Base-by-base conservation (phyloP, 176 grass and related monocot species). In the Coix lacrymajobi region DNA sequence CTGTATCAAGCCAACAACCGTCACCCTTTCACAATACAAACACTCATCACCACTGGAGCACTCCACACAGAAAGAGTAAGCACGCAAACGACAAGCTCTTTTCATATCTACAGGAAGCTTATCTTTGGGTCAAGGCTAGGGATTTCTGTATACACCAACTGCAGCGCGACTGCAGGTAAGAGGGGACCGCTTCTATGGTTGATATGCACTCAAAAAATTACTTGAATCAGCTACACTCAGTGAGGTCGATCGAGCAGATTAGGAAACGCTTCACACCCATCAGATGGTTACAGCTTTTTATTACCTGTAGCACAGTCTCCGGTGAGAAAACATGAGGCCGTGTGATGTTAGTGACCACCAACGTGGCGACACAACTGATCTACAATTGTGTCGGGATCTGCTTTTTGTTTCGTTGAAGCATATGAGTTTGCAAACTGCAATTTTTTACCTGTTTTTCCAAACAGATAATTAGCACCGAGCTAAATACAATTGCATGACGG, bases 381-480 rank as follows among this genome's bases (percentile, higher is more conserved):
- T 88, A 89, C 82, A 80, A 83, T 34, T 71, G 77, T 48, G 76
- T 28, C 28, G 71, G 82, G 63, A 65, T 70, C 71, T 69, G 73
- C 81, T 81, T 89, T 81, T 87, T 72, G 74, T 77, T 92, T 82
- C 85, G 80, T 87, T 99, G 97, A n/a, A 99, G 69, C 73, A 96
- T 81, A 44, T 99, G 97, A 11, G 93, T 84, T 84, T 94, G 84
- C 78, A 99, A 72, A 79, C 93, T 94, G 83, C 91, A 99, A n/a
- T 92, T 90, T 58, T 92, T 99, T 10, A 96, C 93, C 93, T 99
- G 87, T 66, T 83, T 85, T 92, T 76, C 33, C 33, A 83, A 78
- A 6, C 38, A 68, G 19, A 75, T 38, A 56, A 61, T 85, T 75
- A 79, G 34, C 64, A 69, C 14, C 58, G 7, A 60, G 45, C 22